These are phyloP conservation scores for Pseudozyma sp. DNA, from an alignment of 1,284 basidiomycete species.

Conservation along the genomic window DNA sequence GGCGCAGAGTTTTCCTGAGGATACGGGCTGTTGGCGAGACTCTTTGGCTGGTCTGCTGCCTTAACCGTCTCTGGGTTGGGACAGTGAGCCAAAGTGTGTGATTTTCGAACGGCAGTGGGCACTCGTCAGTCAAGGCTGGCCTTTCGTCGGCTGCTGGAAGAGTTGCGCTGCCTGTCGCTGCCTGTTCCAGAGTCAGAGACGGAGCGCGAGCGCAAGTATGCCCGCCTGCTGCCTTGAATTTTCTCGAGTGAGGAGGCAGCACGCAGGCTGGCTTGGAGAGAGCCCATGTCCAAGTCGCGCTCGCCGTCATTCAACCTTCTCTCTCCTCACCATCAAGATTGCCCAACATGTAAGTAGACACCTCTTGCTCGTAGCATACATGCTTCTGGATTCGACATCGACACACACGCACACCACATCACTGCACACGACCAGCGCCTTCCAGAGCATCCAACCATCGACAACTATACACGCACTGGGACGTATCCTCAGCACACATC, in stretches of 20 bases:
- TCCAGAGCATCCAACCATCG: background rate
- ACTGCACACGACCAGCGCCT: background rate
- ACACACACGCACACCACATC: constrained; percentile 2
- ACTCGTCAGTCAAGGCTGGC: no score
- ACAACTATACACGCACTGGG: background rate
- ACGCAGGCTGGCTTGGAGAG: constrained; percentile 2
- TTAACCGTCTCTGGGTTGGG: no score
- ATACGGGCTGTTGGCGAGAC: no score
- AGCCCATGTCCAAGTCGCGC: constrained; percentile 20
- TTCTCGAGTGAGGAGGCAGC: constrained; percentile 5
- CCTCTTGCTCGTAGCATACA: constrained; percentile 23
- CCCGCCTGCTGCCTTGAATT: constrained; percentile 22
- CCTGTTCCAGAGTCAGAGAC: no score
- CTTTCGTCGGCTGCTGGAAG: no score
- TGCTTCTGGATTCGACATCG: constrained; percentile 30
- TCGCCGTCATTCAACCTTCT: constrained; percentile 27
- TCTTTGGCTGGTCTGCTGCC: no score
- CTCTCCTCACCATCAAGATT: constrained; percentile 70
- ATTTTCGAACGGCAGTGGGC: no score
- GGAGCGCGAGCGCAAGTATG: background rate
- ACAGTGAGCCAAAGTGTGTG: no score
- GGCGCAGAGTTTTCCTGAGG: constrained; percentile 1
- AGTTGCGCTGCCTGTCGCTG: background rate
- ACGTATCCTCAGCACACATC: no score
- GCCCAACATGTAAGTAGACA: constrained; percentile 61